These are phyloP conservation scores for Podila clonocystis DNA, from an alignment of 192 early-diverging fungal species.

Conservation along the genomic window DNA sequence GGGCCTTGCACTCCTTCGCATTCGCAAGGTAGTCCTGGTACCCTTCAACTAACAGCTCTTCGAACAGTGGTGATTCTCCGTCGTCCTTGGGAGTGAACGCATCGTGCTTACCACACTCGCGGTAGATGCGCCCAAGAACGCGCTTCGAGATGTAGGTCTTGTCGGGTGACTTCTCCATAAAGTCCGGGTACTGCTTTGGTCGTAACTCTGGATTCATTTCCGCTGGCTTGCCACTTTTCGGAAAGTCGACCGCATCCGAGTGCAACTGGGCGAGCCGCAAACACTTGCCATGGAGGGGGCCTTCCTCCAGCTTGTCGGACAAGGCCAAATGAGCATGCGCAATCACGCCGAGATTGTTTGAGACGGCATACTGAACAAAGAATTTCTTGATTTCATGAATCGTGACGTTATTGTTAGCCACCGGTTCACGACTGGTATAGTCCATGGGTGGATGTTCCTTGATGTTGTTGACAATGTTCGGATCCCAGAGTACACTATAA, in stretches of 20 bases:
- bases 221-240: conserved; percentile 73
- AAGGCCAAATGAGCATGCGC: conserved; percentile 74
- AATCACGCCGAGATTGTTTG: conserved; percentile 73
- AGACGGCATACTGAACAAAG: conserved; percentile 72
- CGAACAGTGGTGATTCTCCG: conserved; percentile 42
- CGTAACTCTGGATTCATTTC: conserved; percentile 50
- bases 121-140: conserved; percentile 65
- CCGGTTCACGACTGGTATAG: conserved; percentile 51
- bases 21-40: conserved; percentile 63
- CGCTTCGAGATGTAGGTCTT: conserved; percentile 61
- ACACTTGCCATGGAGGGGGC: conserved; percentile 63
- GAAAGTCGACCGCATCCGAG: conserved; percentile 80
- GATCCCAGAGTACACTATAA: conserved; percentile 66
- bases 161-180: conserved; percentile 74
- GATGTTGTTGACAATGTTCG: conserved; percentile 51
- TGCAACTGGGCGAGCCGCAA: conserved; percentile 71
- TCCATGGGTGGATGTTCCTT: conserved; percentile 61
- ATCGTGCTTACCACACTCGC: conserved; percentile 52
- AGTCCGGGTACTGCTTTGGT: conserved; percentile 68
- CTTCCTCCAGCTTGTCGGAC: conserved; percentile 60
- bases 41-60: conserved; percentile 54
- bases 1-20: conserved; percentile 46
- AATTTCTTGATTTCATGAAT: conserved; percentile 64
- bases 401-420: conserved; percentile 49
- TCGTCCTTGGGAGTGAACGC: conserved; percentile 58